Evolutionary conservation across 192 early-diverging fungal species (phyloP).

Genomic region (Coemansia pectinata): DNA sequence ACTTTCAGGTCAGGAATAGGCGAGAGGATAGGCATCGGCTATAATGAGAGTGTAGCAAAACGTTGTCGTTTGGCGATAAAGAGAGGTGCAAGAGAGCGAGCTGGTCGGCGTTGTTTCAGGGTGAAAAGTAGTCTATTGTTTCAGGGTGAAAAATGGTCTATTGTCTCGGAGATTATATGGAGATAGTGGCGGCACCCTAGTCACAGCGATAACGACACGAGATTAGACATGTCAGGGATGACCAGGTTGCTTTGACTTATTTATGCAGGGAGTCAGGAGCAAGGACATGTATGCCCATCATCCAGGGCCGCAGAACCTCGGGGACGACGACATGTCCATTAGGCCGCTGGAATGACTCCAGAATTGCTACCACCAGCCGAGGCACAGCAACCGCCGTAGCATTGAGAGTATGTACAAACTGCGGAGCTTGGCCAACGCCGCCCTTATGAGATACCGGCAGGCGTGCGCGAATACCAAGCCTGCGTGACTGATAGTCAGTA

Average conservation of each 20-base stretch:
- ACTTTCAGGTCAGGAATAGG: constrained; percentile 25
- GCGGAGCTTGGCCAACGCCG: constrained; percentile 23
- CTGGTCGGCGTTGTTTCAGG: background rate
- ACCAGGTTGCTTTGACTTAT: background rate
- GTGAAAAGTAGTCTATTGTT: background rate
- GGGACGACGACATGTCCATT: constrained; percentile 77
- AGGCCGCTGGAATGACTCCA: constrained; percentile 73
- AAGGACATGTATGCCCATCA: constrained; percentile 55
- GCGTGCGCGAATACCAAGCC: constrained; percentile 70
- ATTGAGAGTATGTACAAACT: constrained; percentile 88
- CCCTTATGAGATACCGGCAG: constrained; percentile 10
- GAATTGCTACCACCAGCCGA: constrained; percentile 79
- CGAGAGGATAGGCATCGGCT: constrained; percentile 35
- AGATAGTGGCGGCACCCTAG: background rate
- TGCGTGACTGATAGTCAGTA: constrained; percentile 89
- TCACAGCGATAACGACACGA: background rate
- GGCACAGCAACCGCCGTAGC: constrained; percentile 92
- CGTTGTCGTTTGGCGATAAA: background rate
- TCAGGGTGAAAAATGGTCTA: background rate
- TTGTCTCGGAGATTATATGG: background rate
- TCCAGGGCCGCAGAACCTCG: constrained; percentile 68
- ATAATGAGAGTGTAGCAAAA: no score
- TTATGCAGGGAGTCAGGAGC: constrained; percentile 3
- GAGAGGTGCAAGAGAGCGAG: background rate
- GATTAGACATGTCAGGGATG: background rate